These are phyloP conservation scores for Mortierella sp. DNA, from an alignment of 371 early-diverging fungal genomes.

Conservation along the genomic window DNA sequence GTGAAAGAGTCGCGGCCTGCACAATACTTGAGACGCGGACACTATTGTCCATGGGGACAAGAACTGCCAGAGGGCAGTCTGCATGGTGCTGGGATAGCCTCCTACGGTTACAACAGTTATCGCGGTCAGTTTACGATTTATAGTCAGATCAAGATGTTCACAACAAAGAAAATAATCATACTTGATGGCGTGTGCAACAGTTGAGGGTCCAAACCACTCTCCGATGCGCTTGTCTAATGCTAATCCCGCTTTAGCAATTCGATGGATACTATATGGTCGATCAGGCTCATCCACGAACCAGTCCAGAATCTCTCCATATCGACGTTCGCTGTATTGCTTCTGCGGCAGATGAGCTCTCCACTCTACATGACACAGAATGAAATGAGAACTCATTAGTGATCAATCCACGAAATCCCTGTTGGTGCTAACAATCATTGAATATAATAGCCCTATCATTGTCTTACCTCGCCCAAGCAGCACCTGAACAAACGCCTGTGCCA, in stretches of 20 bases:
- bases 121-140: background rate
- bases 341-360: constrained; percentile 17
- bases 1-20: constrained; percentile 12
- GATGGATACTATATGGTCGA: constrained; percentile 64
- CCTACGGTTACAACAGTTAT: constrained; percentile 7
- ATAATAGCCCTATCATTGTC: background rate
- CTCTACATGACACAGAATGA: background rate
- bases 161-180: constrained; percentile 51
- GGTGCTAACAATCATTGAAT: background rate
- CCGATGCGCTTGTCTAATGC: constrained; percentile 91
- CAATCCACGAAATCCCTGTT: background rate
- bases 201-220: constrained; percentile 97
- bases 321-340: background rate
- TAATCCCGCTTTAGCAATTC: constrained; percentile 27
- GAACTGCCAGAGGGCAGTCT: constrained; percentile 34
- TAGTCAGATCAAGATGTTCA: background rate
- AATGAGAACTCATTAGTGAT: background rate
- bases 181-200: constrained; percentile 89
- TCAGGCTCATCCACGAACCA: constrained; percentile 88
- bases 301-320: constrained; percentile 68
- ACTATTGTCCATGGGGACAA: constrained; percentile 34
- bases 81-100: constrained; percentile 26
- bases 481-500: constrained; percentile 86
- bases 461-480: constrained; percentile 77
- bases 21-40: constrained; percentile 14